phyloP scores from a whole-genome alignment of 1,284 basidiomycete genomes.

The Coriolopsis trogii region DNA sequence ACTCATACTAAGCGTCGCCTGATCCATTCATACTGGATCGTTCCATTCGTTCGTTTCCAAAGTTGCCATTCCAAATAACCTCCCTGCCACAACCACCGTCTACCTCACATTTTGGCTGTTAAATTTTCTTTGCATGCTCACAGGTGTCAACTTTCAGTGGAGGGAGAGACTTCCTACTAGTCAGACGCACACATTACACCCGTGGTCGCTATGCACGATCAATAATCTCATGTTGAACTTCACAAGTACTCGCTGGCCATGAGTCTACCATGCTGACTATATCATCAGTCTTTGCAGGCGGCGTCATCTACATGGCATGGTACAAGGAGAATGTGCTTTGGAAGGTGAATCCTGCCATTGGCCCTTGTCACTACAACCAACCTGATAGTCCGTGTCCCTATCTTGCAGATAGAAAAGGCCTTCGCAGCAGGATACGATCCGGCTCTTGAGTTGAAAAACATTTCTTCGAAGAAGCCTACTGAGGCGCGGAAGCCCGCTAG shows the following conservation, averaged over 20 bases:
- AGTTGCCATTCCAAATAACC: no score
- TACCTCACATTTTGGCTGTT: no score
- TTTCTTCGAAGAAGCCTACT: conserved; percentile 37
- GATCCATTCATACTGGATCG: no score
- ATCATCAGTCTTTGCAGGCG: conserved; percentile 66
- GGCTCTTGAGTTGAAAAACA: conserved; percentile 70
- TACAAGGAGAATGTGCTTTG: conserved; percentile 82
- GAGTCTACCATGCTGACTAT: neutral
- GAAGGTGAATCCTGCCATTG: conserved; percentile 57
- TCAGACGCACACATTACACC: no score
- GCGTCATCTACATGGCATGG: conserved; percentile 73
- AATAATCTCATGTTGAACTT: neutral
- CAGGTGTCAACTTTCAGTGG: no score
- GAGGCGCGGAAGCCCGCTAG: conserved; percentile 14
- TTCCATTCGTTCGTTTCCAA: no score
- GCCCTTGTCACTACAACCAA: neutral
- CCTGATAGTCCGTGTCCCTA: no score
- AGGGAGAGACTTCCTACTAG: no score
- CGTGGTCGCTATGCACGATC: neutral
- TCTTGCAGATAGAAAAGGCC: conserved; percentile 59
- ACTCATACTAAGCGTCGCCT: no score
- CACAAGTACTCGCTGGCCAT: neutral
- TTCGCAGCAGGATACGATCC: conserved; percentile 75
- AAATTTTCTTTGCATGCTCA: no score
- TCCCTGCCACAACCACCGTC: no score